These are phyloP conservation scores for Talaromyces thailandensis DNA, from an alignment of 495 filamentous ascomycete species.

Conservation along the genomic window DNA sequence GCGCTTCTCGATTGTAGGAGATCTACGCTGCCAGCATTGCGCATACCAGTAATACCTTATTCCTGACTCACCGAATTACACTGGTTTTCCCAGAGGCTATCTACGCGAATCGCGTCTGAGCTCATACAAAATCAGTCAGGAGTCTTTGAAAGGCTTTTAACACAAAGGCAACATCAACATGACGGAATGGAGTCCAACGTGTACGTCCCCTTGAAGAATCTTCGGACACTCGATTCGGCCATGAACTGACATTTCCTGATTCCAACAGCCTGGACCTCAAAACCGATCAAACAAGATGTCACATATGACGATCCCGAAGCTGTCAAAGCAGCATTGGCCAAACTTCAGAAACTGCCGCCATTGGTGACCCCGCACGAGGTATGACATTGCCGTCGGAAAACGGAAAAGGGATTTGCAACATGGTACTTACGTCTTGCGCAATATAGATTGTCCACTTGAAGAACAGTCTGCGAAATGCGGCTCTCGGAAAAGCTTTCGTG, in stretches of 20 bases:
- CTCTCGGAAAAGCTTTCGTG: conserved; percentile 85
- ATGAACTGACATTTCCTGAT: not conserved
- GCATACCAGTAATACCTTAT: not conserved
- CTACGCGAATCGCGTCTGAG: not conserved
- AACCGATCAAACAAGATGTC: conserved; percentile 88
- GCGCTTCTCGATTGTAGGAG: not conserved
- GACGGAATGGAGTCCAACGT: conserved; percentile 8
- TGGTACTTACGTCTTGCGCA: not conserved
- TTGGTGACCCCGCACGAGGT: conserved; percentile 78
- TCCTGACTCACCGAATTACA: not conserved
- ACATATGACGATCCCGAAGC: conserved; percentile 61
- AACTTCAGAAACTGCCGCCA: conserved; percentile 73
- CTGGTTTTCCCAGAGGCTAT: not conserved
- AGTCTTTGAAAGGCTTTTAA: not conserved
- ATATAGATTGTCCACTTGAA: conserved; percentile 67
- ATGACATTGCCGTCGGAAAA: conserved; percentile 3
- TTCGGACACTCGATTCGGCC: not conserved
- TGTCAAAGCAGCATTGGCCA: conserved; percentile 54
- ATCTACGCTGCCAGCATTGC: not conserved
- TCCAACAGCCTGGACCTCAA: conserved; percentile 65
- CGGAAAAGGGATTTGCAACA: not conserved
- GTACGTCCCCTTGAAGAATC: not conserved
- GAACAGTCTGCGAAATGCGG: conserved; percentile 69
- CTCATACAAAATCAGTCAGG: not conserved
- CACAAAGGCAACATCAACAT: not conserved